phyloP scores from a whole-genome alignment of 768 basidiomycete genomes.

The Tylopilus intermedius region DNA sequence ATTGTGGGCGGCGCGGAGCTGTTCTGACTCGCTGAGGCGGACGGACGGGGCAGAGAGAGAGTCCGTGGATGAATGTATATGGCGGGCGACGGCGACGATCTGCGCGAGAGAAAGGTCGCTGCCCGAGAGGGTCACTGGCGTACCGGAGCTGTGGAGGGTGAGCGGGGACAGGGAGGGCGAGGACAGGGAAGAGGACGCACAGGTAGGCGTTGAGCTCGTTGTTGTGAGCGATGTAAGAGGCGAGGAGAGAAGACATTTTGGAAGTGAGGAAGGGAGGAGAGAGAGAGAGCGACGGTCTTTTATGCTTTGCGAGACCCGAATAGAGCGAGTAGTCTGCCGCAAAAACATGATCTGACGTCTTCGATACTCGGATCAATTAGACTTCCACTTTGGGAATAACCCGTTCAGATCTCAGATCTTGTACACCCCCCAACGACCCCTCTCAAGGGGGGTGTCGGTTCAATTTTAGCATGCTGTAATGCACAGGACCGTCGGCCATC shows the following conservation, averaged over 20 bases:
- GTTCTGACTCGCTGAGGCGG: constrained; percentile 13
- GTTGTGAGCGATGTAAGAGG: constrained; percentile 53
- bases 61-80: constrained; percentile 37
- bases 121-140: constrained; percentile 62
- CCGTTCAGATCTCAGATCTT: constrained; percentile 14
- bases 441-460: neutral
- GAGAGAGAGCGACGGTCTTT: neutral
- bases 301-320: constrained; percentile 17
- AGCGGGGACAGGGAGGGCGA: neutral
- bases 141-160: constrained; percentile 47
- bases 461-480: neutral
- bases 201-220: constrained; percentile 62
- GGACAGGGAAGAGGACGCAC: constrained; percentile 35
- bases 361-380: constrained; percentile 7
- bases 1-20: constrained; percentile 48
- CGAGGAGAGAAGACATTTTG: constrained; percentile 36
- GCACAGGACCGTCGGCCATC: neutral
- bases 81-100: constrained; percentile 71
- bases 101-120: constrained; percentile 69
- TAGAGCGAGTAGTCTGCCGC: neutral
- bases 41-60: constrained; percentile 28
- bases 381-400: neutral
- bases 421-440: constrained; percentile 9
- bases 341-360: constrained; percentile 20
- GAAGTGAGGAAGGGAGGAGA: neutral